Evolutionary conservation across 2,329 filamentous ascomycete species (phyloP).

Genomic region (Ceratocystis cubensis): DNA sequence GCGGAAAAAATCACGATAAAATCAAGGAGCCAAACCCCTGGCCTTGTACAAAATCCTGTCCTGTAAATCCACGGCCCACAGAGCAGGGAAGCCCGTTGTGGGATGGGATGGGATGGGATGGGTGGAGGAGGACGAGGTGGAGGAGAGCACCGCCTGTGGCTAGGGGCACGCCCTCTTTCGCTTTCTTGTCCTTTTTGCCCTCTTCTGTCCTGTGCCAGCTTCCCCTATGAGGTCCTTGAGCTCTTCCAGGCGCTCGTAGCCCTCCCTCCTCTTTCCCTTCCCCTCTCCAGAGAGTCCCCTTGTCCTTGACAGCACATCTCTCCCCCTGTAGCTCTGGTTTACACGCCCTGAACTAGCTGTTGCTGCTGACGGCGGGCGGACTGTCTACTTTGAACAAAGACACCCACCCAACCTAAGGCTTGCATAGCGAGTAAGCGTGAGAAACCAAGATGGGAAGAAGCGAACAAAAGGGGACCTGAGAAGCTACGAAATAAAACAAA

Average conservation of each 20-base stretch:
- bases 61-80: constrained; percentile 1
- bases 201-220: not conserved
- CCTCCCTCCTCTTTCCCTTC: not conserved
- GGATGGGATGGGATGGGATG: not conserved
- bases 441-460: not conserved
- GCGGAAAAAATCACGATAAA: constrained; percentile 1
- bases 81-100: not conserved
- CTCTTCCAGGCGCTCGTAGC: not conserved
- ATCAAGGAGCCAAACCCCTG: not conserved
- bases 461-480: not conserved
- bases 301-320: constrained; percentile 6
- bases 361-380: not conserved
- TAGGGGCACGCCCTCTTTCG: constrained; percentile 1
- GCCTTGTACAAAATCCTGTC: not conserved
- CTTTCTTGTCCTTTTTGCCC: not conserved
- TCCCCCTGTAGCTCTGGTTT: not conserved
- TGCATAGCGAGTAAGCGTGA: not conserved
- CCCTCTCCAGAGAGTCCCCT: not conserved
- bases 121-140: not conserved
- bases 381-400: not conserved
- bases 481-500: not conserved
- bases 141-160: not conserved
- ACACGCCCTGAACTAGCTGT: not conserved
- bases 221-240: not conserved
- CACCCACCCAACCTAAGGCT: not conserved